Evolutionary conservation across 2,329 filamentous ascomycete genomes (phyloP), one percentile per base, ranked within the genome.

Genomic region (Alternaria triticina): DNA sequence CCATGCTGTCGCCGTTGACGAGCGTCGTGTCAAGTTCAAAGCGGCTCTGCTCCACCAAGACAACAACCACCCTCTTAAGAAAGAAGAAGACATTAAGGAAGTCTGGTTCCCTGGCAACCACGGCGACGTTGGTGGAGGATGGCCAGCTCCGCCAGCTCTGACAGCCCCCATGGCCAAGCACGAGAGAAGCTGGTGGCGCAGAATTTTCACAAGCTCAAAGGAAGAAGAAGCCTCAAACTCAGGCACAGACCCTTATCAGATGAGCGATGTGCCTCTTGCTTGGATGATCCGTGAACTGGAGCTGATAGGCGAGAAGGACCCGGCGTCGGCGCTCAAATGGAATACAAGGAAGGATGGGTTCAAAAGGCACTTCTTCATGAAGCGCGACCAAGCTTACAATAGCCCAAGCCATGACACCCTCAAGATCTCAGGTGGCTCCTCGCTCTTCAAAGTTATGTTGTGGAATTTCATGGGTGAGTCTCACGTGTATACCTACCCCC

Each of bases 71-170:
- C 43, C 54, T 56, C 25, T 28, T 11, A 66, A 22, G 46, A 51
- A 22, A 4, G 20, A 28, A 3, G 49, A 62, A 56, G 45, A 45
- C 10, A 23, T 64, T 5, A 56, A 56, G 22, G 82, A 83, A 68
- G 80, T 83, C 25, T 83, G 82, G 82, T 84, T 83, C 61, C 70
- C 77, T 2, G 82, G 82, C 11, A 73, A 74, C 20, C 82, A 84
- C 61, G 80, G 76, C 4, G 82, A 84, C 67, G 75, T 83, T 9
- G 82, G 82, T n/a, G 82, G 82, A 2, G 82, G 83, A 8, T 64
- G 61, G 61, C 57, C 54, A 23, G 54, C 54, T 36, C 40, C 25
- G 8, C 47, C 23, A 50, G 22, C 47, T 17, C 15, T 13, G 13
- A 50, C 47, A 6, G 23, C 6, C 15, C 10, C 20, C 47, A 27